Evolutionary conservation across 495 filamentous ascomycete genomes (phyloP).

Genomic region (Xylaria grammica): DNA sequence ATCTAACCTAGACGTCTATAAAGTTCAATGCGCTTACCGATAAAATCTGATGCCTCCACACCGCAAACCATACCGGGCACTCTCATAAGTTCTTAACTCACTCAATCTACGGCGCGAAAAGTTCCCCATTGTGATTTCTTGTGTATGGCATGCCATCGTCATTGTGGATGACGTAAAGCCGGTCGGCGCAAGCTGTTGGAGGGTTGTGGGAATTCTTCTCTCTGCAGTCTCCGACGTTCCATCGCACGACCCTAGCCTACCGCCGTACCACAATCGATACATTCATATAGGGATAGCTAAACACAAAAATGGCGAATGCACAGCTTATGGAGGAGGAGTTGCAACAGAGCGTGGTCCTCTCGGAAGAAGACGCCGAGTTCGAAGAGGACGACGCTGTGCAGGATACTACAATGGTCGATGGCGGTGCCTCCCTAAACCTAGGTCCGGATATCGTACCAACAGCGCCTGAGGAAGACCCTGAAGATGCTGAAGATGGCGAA

Average conservation of each 20-base stretch:
- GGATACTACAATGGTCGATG: constrained; percentile 4
- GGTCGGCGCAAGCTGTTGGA: constrained; percentile 25
- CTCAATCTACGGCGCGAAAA: background rate
- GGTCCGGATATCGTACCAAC: background rate
- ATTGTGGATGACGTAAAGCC: constrained; percentile 32
- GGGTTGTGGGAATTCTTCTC: constrained; percentile 21
- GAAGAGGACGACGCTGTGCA: constrained; percentile 30
- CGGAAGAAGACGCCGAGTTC: constrained; percentile 46
- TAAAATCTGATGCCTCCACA: constrained; percentile 1
- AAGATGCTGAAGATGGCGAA: constrained; percentile 55
- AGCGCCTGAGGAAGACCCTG: constrained; percentile 41
- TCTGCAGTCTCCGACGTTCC: constrained; percentile 4
- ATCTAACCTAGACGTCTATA: background rate
- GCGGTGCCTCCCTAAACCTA: background rate
- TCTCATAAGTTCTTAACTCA: background rate
- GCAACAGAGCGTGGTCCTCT: constrained; percentile 54
- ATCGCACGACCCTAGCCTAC: background rate
- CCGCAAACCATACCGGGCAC: background rate
- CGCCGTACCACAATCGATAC: background rate
- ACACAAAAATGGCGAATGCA: constrained; percentile 47
- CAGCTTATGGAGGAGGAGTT: constrained; percentile 58
- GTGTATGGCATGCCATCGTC: constrained; percentile 31
- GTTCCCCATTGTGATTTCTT: background rate
- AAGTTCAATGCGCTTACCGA: constrained; percentile 17
- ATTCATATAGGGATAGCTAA: background rate